phyloP scores from a whole-genome alignment of 352 stramenopile genomes.

The Aphanomyces astaci region DNA sequence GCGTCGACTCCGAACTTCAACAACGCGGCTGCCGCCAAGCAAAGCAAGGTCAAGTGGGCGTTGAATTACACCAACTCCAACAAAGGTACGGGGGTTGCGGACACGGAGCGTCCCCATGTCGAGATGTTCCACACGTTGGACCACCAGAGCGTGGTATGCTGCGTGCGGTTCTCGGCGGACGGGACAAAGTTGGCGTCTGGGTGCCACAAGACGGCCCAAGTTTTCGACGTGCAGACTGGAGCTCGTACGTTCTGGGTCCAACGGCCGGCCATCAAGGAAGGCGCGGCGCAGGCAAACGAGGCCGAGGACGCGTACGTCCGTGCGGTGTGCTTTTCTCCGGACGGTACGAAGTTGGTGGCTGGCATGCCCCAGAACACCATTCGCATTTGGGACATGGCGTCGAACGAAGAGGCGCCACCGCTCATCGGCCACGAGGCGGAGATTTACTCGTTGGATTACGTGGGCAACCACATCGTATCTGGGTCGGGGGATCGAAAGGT shows the following conservation, averaged over 20 bases:
- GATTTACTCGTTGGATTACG: slow-evolving; percentile 81
- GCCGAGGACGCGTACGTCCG: slow-evolving; percentile 74
- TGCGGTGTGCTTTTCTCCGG: slow-evolving; percentile 75
- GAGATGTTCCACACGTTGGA: slow-evolving; percentile 84
- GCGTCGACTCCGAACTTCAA: slow-evolving; percentile 59
- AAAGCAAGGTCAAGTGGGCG: slow-evolving; percentile 78
- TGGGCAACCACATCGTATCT: slow-evolving; percentile 81
- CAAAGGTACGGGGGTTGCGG: slow-evolving; percentile 32
- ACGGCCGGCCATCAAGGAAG: slow-evolving; percentile 33
- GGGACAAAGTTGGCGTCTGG: slow-evolving; percentile 78
- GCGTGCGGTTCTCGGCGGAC: slow-evolving; percentile 74
- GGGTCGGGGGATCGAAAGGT: slow-evolving; percentile 75
- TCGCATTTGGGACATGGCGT: slow-evolving; percentile 76
- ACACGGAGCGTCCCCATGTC: slow-evolving; percentile 63
- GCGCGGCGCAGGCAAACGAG: slow-evolving; percentile 45
- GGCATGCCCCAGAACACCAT: slow-evolving; percentile 85
- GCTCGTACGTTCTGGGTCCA: slow-evolving; percentile 76
- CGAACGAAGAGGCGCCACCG: slow-evolving; percentile 68
- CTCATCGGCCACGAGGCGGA: slow-evolving; percentile 80
- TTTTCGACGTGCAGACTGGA: slow-evolving; percentile 79
- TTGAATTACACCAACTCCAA: slow-evolving; percentile 68
- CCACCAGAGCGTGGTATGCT: slow-evolving; percentile 82
- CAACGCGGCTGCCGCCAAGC: slow-evolving; percentile 52
- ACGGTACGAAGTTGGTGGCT: slow-evolving; percentile 74
- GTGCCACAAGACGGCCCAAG: slow-evolving; percentile 79